Evolutionary conservation across 2,329 filamentous ascomycete species (phyloP).

Genomic region (Pseudogymnoascus sp.): DNA sequence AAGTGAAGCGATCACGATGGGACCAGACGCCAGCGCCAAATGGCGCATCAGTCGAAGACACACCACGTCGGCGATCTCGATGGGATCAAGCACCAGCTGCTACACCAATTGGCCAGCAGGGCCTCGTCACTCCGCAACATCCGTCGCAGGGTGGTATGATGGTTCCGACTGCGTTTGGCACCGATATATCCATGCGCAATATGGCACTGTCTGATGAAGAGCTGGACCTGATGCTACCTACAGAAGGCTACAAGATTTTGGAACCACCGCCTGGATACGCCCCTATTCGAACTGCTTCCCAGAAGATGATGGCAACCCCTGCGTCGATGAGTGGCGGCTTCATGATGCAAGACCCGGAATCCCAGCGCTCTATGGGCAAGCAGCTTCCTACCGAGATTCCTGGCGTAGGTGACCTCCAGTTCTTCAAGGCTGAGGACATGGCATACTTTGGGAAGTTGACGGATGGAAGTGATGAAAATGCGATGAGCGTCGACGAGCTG

Average conservation of each 20-base stretch:
- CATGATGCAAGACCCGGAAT: slow-evolving; percentile 95
- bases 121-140: slow-evolving; percentile 72
- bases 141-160: slow-evolving; percentile 51
- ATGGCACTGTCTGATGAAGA: slow-evolving; percentile 86
- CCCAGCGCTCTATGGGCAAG: slow-evolving; percentile 72
- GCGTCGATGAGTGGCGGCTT: slow-evolving; percentile 66
- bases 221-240: slow-evolving; percentile 81
- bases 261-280: slow-evolving; percentile 88
- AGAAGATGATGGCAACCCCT: slow-evolving; percentile 67
- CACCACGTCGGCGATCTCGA: slow-evolving; percentile 67
- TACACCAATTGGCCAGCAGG: slow-evolving; percentile 64
- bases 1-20: slow-evolving; percentile 69
- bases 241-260: slow-evolving; percentile 86
- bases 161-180: slow-evolving; percentile 61
- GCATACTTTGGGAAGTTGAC: slow-evolving; percentile 97
- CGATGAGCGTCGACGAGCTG: slow-evolving; percentile 84
- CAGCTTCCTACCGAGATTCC: slow-evolving; percentile 92
- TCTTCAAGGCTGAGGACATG: slow-evolving; percentile 99
- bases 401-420: slow-evolving; percentile 89
- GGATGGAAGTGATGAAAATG: slow-evolving; percentile 85
- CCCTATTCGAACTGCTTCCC: slow-evolving; percentile 66
- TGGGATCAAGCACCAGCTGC: slow-evolving; percentile 88
- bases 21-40: slow-evolving; percentile 64
- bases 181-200: slow-evolving; percentile 72
- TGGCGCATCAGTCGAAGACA: slow-evolving; percentile 42